Base-by-base conservation (phyloP, 345 rosid species). In the Erysimum cheiranthoides region DNA sequence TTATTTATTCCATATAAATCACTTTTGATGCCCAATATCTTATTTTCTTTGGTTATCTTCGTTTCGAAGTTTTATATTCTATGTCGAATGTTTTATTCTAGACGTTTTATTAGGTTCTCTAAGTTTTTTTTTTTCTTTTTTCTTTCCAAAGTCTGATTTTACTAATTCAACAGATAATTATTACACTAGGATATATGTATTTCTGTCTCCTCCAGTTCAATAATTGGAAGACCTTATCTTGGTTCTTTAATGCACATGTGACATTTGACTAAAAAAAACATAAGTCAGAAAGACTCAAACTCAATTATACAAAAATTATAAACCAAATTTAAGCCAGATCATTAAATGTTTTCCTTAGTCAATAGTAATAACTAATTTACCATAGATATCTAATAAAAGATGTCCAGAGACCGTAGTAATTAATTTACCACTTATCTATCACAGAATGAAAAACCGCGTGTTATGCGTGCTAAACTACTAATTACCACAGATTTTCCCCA, bases 31-130 rank as follows among this genome's bases (percentile, higher is more conserved):
- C 17, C 40, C 4, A 5, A 9, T 63, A n/a, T n/a, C n/a, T 56
- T 25, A 5, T 21, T 64, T 42, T 9, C 13, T 8, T 45, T 8
- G 16, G 42, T 32, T 74, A 66, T 47, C 68, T 74, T 74, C 60
- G 73, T 66, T 30, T 21, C 67, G 43, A 67, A 58, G 78, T 66
- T 66, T 74, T 31, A 39, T 52, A 46, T 1, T 46, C 3, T 16
- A n/a, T 10, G 17, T 61, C 49, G 28, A 27, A n/a, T 61, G 11
- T 27, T 16, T 16, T 40, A 47, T 5, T 61, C 10, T 27, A 71
- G 16, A 10, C n/a, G 39, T 51, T 36, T 21, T 16, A 3, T 39
- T 50, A 13, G 5, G 11, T 18, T 60, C 6, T 36, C 4, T 39
- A 46, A 6, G 34, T 7, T 61, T 6, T 59, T 8, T 13, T 6